Evolutionary conservation across 1,284 basidiomycete species (phyloP), one percentile per base, ranked within the genome.

Genomic region (Naganishia sp.): DNA sequence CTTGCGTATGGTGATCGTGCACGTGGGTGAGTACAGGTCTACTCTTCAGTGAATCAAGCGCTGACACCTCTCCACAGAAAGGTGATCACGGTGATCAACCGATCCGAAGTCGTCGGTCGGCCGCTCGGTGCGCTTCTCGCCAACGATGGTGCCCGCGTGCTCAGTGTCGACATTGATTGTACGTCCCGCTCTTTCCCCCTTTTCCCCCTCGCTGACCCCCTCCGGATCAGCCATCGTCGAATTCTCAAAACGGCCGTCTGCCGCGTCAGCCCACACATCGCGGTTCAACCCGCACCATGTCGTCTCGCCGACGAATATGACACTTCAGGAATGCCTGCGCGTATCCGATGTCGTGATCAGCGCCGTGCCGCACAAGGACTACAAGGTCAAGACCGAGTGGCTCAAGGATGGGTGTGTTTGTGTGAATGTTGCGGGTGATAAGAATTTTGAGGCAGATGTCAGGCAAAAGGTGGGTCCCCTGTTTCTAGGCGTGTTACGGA

Each of bases 361-460:
- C 2, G 94, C 94, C 1, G 94, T 95, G 9, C 94, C 94, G 1
- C 88, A 83, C 72, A 82, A 88, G n/a, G 81, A 82, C 15, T 99
- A 95, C 83, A 98, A 97, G 77, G 83, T 99, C 65, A 87, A 89
- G 71, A 98, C 94, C 2, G 86, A 85, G 57, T 88, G 85, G 84
- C 83, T 99, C 72, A 95, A 95, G 81, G 90, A 94, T 71, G 95
- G 94, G 3, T 94, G 93, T 71, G 82, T 95, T 1, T 94, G 92
- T 72, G 82, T 98, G 68, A 98, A 98, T 76, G 91, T 99, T 54
- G 89, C 92, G 31, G 88, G 90, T 4, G 94, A 96, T 75, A 98
- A 95, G 83, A 99, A 99, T 80, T 99, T 98, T 76, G 92, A 96
- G 76, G 86, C 86, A 68, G 89, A 96, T 75, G 89, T 98, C 21